Evolutionary conservation across 2,329 filamentous ascomycete species (phyloP).

Genomic region (Hymenoscyphus scutula): DNA sequence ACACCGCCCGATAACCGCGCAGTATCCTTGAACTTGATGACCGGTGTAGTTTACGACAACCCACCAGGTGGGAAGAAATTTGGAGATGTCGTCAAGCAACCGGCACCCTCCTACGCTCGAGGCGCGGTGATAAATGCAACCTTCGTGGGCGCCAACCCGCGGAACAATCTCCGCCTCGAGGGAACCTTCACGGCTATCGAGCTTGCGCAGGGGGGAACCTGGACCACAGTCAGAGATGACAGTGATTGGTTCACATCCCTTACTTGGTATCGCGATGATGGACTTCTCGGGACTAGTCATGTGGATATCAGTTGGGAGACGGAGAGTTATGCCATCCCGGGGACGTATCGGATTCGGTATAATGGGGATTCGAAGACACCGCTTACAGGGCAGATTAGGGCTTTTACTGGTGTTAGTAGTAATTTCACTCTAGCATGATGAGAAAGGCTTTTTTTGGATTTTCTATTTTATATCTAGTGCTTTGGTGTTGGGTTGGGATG

Average conservation of each 20-base stretch:
- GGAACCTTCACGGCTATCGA: conserved; percentile 78
- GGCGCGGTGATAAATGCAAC: conserved; percentile 63
- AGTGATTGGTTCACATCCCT: conserved; percentile 81
- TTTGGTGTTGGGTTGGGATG: neutral
- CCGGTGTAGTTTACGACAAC: conserved; percentile 72
- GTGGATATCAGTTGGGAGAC: conserved; percentile 81
- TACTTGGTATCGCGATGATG: conserved; percentile 72
- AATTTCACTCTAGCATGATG: conserved; percentile 3
- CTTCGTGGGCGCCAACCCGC: conserved; percentile 85
- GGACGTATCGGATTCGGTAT: conserved; percentile 77
- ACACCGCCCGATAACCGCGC: conserved; percentile 76
- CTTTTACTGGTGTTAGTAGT: conserved; percentile 61
- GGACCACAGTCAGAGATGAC: conserved; percentile 70
- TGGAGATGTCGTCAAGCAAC: conserved; percentile 62
- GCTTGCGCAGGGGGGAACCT: conserved; percentile 50
- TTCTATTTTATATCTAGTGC: neutral
- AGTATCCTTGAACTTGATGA: conserved; percentile 75
- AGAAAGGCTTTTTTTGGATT: neutral
- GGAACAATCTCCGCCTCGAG: conserved; percentile 80
- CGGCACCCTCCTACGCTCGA: conserved; percentile 51
- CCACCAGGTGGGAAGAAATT: conserved; percentile 64
- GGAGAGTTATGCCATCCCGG: conserved; percentile 54
- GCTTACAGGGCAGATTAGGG: conserved; percentile 57
- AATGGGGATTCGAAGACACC: conserved; percentile 75
- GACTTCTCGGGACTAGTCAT: conserved; percentile 70